Base-by-base conservation (phyloP, 2,329 filamentous ascomycete genomes). In the Microcyclospora pomicola region DNA sequence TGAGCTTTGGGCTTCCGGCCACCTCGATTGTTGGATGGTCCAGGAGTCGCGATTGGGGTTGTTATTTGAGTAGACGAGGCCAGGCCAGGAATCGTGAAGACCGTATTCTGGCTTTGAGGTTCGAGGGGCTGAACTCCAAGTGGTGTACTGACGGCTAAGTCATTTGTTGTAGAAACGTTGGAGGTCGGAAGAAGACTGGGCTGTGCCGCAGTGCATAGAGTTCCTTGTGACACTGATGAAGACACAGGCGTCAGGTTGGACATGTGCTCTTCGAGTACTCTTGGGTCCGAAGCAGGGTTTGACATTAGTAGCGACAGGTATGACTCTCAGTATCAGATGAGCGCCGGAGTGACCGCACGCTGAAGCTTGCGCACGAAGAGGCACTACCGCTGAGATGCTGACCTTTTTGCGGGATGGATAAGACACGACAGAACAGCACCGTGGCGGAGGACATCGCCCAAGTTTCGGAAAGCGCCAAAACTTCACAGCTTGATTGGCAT, bases 241-340 rank as follows among this genome's bases (percentile, higher is more conserved):
- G 28, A 13, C 15, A 34, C 43, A 36, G 40, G 42, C 38, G 39
- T 32, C 40, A 45, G 42, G 34, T 38, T 16, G 15, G 15, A 19
- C 13, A 16, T 14, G 15, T 34, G 12, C 15, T 12, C 13, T 12
- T 24, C 19, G 19, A 24, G 19, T 24, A 24, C 19, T 16, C 27
- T 38, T 38, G 40, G 42, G 46, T 65, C 62, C 43, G 65, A 66
- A 40, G 63, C 62, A 49, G 64, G 59, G 56, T 62, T 63, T 59
- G 66, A 68, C 66, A 69, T 69, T 55, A 65, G 65, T 55, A 65
- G 65, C 49, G 64, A 68, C 42, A 63, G 65, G 53, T 67, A 68
- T 27, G 37, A 24, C 19, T 24, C 7, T 4, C 19, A 24, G 7
- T 24, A 24, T 24, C 19, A 24, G 7, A 24, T 5, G 19, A 24